Base-by-base conservation (phyloP, 148 eudicot species). In the Spergularia bocconei region DNA sequence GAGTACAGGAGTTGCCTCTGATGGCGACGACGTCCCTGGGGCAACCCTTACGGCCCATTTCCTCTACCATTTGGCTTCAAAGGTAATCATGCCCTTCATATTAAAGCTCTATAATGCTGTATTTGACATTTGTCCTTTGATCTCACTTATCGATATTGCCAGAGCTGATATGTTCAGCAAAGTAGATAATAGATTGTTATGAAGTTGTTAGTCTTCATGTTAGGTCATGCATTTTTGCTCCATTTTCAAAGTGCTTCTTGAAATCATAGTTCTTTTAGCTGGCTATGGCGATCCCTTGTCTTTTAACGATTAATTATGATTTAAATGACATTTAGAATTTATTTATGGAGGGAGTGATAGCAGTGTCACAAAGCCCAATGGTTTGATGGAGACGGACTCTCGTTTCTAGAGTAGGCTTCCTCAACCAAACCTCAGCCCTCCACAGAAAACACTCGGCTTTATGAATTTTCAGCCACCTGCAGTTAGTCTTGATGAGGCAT, bases 11-110 rank as follows among this genome's bases (percentile, higher is more conserved):
- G 75, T 81, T 61, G 75, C 78, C 75, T 78, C 83, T 78, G 91
- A 95, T 75, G 82, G 85, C 68, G 98, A 95, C 75, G 98, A 95
- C 73, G 82, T 81, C 74, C 90, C 96, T 72, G 98, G 97, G 60
- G 97, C 90, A 77, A 78, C 88, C 76, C 92, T 95, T 72, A 92
- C 96, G 14, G 96, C 98, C 71, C 96, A 95, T 72, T 88, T 92
- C 82, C 91, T 95, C 64, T 90, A 95, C 78, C 86, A 92, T 84
- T 85, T 95, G 79, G 96, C 93, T 64, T 81, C 84, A 65, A 88
- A 95, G 96, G 98, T 92, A 84, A 72, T 16, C 19, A 56, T 19
- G 33, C 55, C 52, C 63, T 71, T 61, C 44, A 47, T 16, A 44
- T 41, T 72, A 7, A 20, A 66, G 47, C 76, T 67, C 63, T 23